Conservation (phyloP, 352 stramenopile species). For the Pythium chondricola region DNA sequence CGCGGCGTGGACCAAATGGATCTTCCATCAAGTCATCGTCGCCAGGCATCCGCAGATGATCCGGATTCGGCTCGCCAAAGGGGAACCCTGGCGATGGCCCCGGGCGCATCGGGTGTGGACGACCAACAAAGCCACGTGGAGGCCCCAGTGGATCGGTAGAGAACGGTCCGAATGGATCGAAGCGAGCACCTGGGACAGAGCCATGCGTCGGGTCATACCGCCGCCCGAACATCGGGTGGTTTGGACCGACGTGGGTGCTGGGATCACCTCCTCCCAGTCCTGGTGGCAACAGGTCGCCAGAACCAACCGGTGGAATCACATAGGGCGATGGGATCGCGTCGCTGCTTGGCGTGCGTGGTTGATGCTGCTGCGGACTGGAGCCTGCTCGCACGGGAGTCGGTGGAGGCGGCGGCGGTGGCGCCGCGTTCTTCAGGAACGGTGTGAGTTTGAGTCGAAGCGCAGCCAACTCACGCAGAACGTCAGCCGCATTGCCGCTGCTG, state of each 20-base stretch:
- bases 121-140: constrained; percentile 31
- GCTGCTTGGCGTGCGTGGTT: too few relatives aligned
- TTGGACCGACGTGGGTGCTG: constrained; percentile 66
- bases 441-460: constrained; percentile 40
- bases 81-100: constrained; percentile 45
- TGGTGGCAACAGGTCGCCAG: constrained; percentile 60
- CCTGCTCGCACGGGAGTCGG: constrained; percentile 3
- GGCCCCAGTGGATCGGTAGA: constrained; percentile 41
- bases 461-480: constrained; percentile 44
- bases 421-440: constrained; percentile 50
- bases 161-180: constrained; percentile 75
- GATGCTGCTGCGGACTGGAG: too few relatives aligned
- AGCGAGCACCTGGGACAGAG: constrained; percentile 65
- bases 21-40: constrained; percentile 55
- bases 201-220: constrained; percentile 47
- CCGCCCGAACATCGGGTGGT: constrained; percentile 67
- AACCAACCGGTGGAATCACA: constrained; percentile 42
- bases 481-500: constrained; percentile 25
- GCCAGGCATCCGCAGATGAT: constrained; percentile 73
- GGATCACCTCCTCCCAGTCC: constrained; percentile 52
- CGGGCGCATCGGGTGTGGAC: constrained; percentile 23
- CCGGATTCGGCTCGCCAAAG: constrained; percentile 71
- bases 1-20: constrained; percentile 33
- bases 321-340: too few relatives aligned
- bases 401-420: constrained; percentile 26